phyloP scores from a whole-genome alignment of 129 eudicot genomes.

The Lactuca sativa region DNA sequence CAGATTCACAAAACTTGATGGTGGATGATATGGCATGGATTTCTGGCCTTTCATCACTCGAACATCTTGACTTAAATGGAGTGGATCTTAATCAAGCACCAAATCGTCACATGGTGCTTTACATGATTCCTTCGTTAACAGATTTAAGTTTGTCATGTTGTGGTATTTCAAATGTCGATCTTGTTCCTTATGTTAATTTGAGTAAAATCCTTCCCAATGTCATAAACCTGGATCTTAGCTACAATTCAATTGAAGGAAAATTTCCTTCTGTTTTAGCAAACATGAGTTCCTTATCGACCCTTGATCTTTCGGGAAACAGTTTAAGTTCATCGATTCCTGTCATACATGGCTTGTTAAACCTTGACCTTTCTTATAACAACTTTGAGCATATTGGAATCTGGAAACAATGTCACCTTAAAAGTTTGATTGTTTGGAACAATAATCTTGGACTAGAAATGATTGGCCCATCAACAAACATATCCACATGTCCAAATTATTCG shows the following conservation, averaged over 20 bases:
- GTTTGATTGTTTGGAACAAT: background rate
- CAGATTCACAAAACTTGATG: background rate
- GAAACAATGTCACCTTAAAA: conserved; percentile 5
- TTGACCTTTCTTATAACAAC: background rate
- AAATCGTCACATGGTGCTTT: background rate
- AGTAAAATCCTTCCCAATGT: background rate
- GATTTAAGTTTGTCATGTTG: conserved; percentile 8
- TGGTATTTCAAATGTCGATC: background rate
- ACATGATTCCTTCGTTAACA: background rate
- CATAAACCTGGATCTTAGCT: background rate
- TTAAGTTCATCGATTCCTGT: background rate
- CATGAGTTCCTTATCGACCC: conserved; percentile 1
- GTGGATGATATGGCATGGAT: background rate
- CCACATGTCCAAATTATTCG: background rate
- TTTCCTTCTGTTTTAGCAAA: conserved; percentile 7
- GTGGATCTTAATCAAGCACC: conserved; percentile 4
- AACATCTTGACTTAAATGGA: conserved; percentile 1
- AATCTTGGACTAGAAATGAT: conserved; percentile 3
- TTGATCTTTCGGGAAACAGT: conserved; percentile 4
- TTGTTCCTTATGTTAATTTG: background rate
- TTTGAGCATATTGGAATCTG: conserved; percentile 6
- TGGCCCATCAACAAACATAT: background rate
- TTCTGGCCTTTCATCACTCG: background rate
- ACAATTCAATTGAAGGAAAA: background rate
- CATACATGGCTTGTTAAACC: conserved; percentile 7